A percentile compares a stretch with the other conserved stretches of the same genome.
Evolutionary conservation across 140 eudicot genomes (phyloP).

Genomic region (Oenanthe javanica): DNA sequence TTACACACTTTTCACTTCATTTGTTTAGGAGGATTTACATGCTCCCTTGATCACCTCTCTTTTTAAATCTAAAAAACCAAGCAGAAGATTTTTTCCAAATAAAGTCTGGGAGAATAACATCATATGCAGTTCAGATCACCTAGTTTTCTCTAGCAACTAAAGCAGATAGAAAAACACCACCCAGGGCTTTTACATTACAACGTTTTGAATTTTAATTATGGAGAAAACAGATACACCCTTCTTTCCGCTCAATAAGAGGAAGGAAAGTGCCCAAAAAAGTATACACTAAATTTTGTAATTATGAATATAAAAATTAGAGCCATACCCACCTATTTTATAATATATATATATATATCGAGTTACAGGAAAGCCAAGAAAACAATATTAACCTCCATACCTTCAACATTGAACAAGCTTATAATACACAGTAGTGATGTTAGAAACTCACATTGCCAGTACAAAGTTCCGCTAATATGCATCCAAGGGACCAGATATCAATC

Average conservation of each 20-base stretch:
- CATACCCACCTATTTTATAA: not conserved
- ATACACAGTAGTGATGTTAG: not conserved
- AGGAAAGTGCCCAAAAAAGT: not conserved
- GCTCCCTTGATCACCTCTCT: not conserved
- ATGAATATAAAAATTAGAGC: not conserved
- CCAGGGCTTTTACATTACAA: not conserved
- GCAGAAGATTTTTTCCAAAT: not conserved
- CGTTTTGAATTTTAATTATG: not conserved
- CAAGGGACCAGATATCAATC: constrained; percentile 93
- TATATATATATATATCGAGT: not conserved
- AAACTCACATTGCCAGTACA: constrained; percentile 86
- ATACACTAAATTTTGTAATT: not conserved
- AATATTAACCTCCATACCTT: not conserved
- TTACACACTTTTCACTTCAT: not conserved
- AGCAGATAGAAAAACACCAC: not conserved
- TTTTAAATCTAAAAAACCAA: not conserved
- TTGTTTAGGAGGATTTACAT: not conserved
- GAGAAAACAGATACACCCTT: not conserved
- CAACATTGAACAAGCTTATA: not conserved
- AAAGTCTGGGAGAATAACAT: no score
- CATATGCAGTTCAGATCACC: not conserved
- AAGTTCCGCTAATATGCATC: constrained; percentile 96
- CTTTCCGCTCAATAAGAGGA: not conserved
- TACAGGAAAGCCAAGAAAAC: not conserved
- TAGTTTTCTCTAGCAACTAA: not conserved